Percentiles rank a stretch among this genome's conserved stretches.
Conservation (phyloP, 2,329 filamentous ascomycete species). For the Pseudofabraea citricarpa region DNA sequence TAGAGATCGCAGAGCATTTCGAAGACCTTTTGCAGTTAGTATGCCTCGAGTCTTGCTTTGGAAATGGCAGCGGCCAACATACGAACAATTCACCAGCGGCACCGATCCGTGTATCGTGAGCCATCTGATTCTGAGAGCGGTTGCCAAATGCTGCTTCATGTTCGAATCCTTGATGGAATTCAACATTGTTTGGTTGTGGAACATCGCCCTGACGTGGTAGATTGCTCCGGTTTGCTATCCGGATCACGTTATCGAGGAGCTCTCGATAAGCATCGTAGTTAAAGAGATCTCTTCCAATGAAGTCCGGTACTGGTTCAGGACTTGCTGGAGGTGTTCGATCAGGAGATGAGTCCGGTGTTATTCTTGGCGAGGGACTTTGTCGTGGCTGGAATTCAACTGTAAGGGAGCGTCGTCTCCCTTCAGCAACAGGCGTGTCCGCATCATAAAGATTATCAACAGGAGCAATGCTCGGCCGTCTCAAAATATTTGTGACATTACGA, state of each 20-base stretch:
- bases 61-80: too few relatives aligned
- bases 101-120: conserved; percentile 22
- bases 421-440: too few relatives aligned
- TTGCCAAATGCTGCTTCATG: conserved; percentile 12
- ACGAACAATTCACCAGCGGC: conserved; percentile 26
- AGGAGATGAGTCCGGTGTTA: too few relatives aligned
- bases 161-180: conserved; percentile 5
- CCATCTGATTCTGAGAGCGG: conserved; percentile 11
- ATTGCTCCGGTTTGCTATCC: conserved; percentile 6
- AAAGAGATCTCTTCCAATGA: background rate
- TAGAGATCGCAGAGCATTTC: conserved; percentile 31
- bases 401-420: too few relatives aligned
- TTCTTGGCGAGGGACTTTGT: too few relatives aligned
- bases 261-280: conserved; percentile 5
- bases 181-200: background rate
- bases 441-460: too few relatives aligned
- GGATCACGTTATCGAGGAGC: conserved; percentile 13
- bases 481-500: too few relatives aligned
- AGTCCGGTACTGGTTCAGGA: too few relatives aligned
- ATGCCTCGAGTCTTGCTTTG: background rate
- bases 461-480: too few relatives aligned
- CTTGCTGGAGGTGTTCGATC: conserved; percentile 17
- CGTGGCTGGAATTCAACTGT: too few relatives aligned
- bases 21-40: conserved; percentile 31
- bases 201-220: conserved; percentile 6